Percentiles rank a stretch among this genome's conserved stretches.
Evolutionary conservation across 2,329 filamentous ascomycete species (phyloP).

Genomic region (Penicillium olsonii): DNA sequence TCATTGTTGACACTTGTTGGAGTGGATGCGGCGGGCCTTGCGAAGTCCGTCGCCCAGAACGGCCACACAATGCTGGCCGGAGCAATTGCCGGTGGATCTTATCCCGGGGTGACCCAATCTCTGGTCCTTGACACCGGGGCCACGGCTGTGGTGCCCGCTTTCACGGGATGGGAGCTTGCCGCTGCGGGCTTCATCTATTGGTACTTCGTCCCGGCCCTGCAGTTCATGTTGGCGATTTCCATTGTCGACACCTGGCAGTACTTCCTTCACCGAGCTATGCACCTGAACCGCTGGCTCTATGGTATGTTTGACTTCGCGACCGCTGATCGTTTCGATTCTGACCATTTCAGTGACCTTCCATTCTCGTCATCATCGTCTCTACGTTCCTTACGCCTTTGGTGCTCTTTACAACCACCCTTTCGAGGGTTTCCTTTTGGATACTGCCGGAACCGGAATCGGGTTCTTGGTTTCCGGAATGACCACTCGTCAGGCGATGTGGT

Average conservation of each 20-base stretch:
- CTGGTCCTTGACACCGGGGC: slow-evolving; percentile 55
- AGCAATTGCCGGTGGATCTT: slow-evolving; percentile 75
- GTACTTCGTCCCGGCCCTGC: slow-evolving; percentile 70
- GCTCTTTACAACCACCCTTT: slow-evolving; percentile 96
- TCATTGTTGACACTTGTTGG: slow-evolving; percentile 69
- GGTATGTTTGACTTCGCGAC: slow-evolving; percentile 58
- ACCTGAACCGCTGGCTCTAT: slow-evolving; percentile 96
- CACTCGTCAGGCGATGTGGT: slow-evolving; percentile 81
- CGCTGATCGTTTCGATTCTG: slow-evolving; percentile 8
- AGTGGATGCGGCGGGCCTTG: slow-evolving; percentile 72
- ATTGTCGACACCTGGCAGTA: slow-evolving; percentile 98
- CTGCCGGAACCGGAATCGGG: slow-evolving; percentile 77
- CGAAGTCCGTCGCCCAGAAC: slow-evolving; percentile 67
- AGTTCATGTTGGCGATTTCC: slow-evolving; percentile 72
- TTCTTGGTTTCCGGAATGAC: slow-evolving; percentile 83
- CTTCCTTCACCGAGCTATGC: slow-evolving; percentile 94
- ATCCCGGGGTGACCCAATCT: slow-evolving; percentile 68
- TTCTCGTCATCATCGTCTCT: slow-evolving; percentile 92
- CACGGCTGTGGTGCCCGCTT: slow-evolving; percentile 62
- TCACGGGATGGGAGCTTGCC: slow-evolving; percentile 79
- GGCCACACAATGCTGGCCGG: slow-evolving; percentile 75
- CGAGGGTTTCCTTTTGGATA: slow-evolving; percentile 92
- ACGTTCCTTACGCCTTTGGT: slow-evolving; percentile 96
- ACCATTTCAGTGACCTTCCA: slow-evolving; percentile 74
- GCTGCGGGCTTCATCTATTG: slow-evolving; percentile 79